These are phyloP conservation scores for Huiozyma sinensis DNA, from an alignment of 805 yeast species.

Conservation along the genomic window DNA sequence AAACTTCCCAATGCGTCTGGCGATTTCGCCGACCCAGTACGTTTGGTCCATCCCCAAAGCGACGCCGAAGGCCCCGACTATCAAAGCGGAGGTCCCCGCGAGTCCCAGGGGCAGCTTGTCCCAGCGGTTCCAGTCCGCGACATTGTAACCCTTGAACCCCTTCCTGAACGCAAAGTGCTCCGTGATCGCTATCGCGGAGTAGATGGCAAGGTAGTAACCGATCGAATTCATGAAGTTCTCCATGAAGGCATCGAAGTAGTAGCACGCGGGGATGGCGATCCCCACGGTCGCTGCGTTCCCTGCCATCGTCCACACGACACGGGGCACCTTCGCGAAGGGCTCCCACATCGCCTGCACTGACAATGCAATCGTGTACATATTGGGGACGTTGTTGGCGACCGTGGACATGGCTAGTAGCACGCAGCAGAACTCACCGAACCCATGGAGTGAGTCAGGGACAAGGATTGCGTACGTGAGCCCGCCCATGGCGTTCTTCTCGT, in stretches of 20 bases:
- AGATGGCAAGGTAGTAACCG: slow-evolving; percentile 84
- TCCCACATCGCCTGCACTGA: slow-evolving; percentile 79
- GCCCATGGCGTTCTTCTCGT: slow-evolving; percentile 51
- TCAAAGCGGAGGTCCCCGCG: slow-evolving; percentile 70
- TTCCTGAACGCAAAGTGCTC: slow-evolving; percentile 74
- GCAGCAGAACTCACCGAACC: slow-evolving; percentile 81
- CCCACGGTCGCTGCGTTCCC: slow-evolving; percentile 74
- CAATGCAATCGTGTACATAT: slow-evolving; percentile 81
- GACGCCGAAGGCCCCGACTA: slow-evolving; percentile 77
- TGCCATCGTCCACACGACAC: slow-evolving; percentile 67
- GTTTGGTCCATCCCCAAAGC: slow-evolving; percentile 82
- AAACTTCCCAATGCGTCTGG: slow-evolving; percentile 41
- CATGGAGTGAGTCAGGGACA: slow-evolving; percentile 68
- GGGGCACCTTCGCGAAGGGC: slow-evolving; percentile 61
- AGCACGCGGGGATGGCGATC: slow-evolving; percentile 80
- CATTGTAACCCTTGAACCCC: slow-evolving; percentile 51
- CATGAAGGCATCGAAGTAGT: slow-evolving; percentile 61
- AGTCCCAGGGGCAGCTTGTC: slow-evolving; percentile 56
- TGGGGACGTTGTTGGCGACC: slow-evolving; percentile 83
- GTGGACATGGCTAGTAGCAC: slow-evolving; percentile 78
- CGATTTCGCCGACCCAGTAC: slow-evolving; percentile 72
- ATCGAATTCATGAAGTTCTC: slow-evolving; percentile 81
- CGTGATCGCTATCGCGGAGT: slow-evolving; percentile 56
- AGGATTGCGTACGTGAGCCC: slow-evolving; percentile 73
- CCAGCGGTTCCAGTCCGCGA: slow-evolving; percentile 47